Conservation (phyloP, 805 yeast genomes). For the Metschnikowia orientalis region DNA sequence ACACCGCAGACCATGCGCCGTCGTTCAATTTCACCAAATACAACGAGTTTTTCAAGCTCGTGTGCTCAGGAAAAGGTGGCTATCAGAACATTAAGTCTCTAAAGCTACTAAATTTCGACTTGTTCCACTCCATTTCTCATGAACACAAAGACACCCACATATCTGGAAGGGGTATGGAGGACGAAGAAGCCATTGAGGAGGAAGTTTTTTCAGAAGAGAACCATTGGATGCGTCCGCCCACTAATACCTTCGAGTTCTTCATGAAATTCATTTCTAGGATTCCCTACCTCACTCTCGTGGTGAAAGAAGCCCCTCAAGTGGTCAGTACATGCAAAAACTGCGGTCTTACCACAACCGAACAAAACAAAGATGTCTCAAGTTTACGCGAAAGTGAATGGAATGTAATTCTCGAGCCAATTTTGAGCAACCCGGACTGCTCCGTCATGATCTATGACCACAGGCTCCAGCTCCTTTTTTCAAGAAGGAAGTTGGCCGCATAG, state of each 20-base stretch:
- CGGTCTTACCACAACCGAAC: constrained; percentile 21
- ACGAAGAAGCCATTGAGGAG: not conserved
- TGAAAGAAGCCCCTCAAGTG: constrained; percentile 21
- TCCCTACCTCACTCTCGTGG: constrained; percentile 21
- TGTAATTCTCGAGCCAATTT: constrained; percentile 17
- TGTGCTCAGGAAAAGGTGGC: constrained; percentile 34
- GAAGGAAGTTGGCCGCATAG: constrained; percentile 6
- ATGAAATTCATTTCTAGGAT: constrained; percentile 21
- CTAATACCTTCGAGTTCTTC: constrained; percentile 22
- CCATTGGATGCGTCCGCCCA: constrained; percentile 20
- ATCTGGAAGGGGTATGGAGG: not conserved
- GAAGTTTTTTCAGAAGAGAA: constrained; percentile 4
- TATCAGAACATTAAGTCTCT: constrained; percentile 26
- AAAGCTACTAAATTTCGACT: constrained; percentile 30
- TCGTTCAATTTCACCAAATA: constrained; percentile 31
- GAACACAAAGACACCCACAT: constrained; percentile 12
- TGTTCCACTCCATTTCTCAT: constrained; percentile 20
- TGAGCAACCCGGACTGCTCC: constrained; percentile 13
- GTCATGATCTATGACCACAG: constrained; percentile 16
- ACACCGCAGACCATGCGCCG: constrained; percentile 12
- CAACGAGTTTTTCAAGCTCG: constrained; percentile 23
- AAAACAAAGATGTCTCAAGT: constrained; percentile 9
- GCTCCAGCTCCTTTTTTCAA: constrained; percentile 10
- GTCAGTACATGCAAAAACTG: constrained; percentile 32
- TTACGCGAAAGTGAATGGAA: constrained; percentile 19